phyloP scores from a whole-genome alignment of 768 basidiomycete species.

The Boletus insuetus region DNA sequence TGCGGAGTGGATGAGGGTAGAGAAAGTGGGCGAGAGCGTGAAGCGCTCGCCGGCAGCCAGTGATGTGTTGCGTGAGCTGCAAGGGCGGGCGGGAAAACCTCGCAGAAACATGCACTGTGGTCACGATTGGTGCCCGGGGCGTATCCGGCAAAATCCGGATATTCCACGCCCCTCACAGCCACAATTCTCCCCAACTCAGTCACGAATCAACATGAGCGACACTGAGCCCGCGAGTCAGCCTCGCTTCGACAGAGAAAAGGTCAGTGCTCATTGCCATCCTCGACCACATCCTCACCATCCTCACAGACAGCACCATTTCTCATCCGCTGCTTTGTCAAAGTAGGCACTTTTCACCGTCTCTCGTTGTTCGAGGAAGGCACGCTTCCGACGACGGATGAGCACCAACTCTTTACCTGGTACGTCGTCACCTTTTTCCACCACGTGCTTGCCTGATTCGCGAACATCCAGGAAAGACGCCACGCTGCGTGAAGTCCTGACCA shows the following conservation, averaged over 20 bases:
- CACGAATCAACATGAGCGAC: conserved; percentile 27
- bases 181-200: no score
- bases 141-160: no score
- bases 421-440: conserved; percentile 8
- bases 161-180: no score
- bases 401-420: conserved; percentile 80
- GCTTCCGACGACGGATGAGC: conserved; percentile 76
- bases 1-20: no score
- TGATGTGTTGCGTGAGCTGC: no score
- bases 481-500: conserved; percentile 73
- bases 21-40: no score
- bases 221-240: conserved; percentile 45
- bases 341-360: conserved; percentile 73
- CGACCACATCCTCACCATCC: background rate
- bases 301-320: conserved; percentile 76
- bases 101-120: no score
- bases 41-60: no score
- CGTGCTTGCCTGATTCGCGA: background rate
- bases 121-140: no score
- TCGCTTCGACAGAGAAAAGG: conserved; percentile 58
- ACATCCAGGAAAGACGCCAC: conserved; percentile 74
- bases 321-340: conserved; percentile 79
- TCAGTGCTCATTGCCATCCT: conserved; percentile 6
- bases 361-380: conserved; percentile 74
- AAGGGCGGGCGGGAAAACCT: no score